A percentile compares a stretch with the other conserved stretches of the same genome.
Evolutionary conservation across 2,329 filamentous ascomycete genomes (phyloP).

Genomic region (Ophiobolus disseminans): DNA sequence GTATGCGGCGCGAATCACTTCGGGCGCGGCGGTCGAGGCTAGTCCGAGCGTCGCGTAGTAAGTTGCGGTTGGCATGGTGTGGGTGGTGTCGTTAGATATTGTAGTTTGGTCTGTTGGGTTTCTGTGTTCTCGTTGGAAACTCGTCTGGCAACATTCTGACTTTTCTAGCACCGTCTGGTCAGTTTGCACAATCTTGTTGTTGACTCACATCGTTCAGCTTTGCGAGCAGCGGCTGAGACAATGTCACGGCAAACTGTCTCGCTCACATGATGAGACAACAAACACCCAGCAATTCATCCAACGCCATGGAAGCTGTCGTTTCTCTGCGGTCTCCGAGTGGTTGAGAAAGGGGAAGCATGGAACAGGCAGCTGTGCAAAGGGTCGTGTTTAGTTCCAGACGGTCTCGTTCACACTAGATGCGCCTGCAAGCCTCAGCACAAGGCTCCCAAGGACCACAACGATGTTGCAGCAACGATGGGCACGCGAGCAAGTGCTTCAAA

Average conservation of each 20-base stretch:
- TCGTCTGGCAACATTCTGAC: background rate
- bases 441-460: background rate
- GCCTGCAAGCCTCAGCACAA: background rate
- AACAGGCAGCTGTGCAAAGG: no score
- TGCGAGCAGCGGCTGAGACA: constrained; percentile 2
- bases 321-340: no score
- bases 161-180: background rate
- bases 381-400: no score
- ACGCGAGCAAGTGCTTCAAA: constrained; percentile 5
- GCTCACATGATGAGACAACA: background rate
- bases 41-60: constrained; percentile 26
- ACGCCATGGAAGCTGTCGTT: no score
- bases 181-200: constrained; percentile 11
- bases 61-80: constrained; percentile 14
- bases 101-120: background rate
- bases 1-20: constrained; percentile 28
- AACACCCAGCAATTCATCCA: no score
- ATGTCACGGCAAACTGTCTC: background rate
- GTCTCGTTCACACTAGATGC: no score
- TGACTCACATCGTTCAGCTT: constrained; percentile 8
- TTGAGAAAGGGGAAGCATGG: no score
- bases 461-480: background rate
- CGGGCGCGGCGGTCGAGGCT: constrained; percentile 13
- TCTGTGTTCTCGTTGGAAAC: background rate
- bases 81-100: background rate